Evolutionary conservation across 345 rosid species (phyloP), one percentile per base, ranked within the genome.

Genomic region (Trapa bicornis): DNA sequence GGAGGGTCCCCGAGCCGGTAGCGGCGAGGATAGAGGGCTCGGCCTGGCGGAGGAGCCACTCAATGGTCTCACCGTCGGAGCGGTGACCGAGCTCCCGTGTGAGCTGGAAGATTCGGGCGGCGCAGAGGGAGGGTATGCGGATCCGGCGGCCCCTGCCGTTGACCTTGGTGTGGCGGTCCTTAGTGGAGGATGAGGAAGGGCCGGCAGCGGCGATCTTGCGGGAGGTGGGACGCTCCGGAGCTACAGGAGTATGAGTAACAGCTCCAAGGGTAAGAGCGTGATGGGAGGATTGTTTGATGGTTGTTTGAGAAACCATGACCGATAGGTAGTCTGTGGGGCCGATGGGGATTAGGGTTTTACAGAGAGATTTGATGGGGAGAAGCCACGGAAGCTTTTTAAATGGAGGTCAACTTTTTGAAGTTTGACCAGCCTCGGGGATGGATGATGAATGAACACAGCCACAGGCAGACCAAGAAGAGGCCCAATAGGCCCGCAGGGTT

Each of bases 1-100:
- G 52, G 2, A 79, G 52, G 60, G 81, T 77, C 6, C 84, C 54
- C 13, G 80, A 77, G 1, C 65, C 76, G 1, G 87, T 64, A 0
- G 88, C 47, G 43, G 67, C 68, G 38, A 70, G 47, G 63, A 64
- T 56, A 2, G 71, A 32, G 58, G 71, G 7, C 53, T 71, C 72
- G 39, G 68, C 72, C 10, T 67, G 68, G 48, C 33, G 12, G 57
- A 80, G 78, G 61, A 80, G 80, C 83, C 80, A 80, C 53, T 72
- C 71, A 17, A 80, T 48, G 68, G 83, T 75, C 68, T 77, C 68
- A 13, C 83, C 75, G 3, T 66, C 57, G 37, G 58, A 60, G 1
- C 61, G 16, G 32, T 70, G 78, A 39, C 83, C 77, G 9, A 76
- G 80, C 29, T 76, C 70, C 0, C 47, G 29, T 13, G 72, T 74